phyloP scores from a whole-genome alignment of 2,329 filamentous ascomycete genomes.

The Colletotrichum sp. region DNA sequence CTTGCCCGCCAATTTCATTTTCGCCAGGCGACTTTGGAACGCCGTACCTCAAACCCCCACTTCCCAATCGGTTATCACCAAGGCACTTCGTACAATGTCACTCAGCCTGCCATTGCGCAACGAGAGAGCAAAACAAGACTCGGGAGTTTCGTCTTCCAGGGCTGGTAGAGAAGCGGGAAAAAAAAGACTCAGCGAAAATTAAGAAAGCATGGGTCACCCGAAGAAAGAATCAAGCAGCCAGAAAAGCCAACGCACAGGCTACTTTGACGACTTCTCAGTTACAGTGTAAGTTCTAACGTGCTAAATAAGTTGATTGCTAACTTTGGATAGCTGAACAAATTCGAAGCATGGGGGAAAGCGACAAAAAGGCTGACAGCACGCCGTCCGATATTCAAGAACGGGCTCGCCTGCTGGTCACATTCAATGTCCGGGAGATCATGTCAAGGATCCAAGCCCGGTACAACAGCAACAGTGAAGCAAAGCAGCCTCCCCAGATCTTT shows the following conservation, averaged over 20 bases:
- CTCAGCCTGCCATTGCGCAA: background rate
- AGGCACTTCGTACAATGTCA: background rate
- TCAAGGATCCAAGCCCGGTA: background rate
- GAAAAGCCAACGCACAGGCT: background rate
- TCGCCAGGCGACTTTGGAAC: background rate
- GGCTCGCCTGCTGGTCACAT: background rate
- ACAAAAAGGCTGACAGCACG: background rate
- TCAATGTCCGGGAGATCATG: background rate
- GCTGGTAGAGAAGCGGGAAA: background rate
- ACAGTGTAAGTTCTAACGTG: background rate
- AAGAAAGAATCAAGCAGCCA: background rate
- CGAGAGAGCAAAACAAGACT: background rate
- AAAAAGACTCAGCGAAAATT: background rate
- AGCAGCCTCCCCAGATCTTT: background rate
- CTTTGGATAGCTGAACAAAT: background rate
- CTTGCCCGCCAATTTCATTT: background rate
- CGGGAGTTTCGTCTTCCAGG: background rate
- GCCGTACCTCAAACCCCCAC: background rate
- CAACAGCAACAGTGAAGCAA: background rate
- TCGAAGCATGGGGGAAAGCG: background rate
- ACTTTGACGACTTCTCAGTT: background rate
- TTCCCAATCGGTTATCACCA: background rate
- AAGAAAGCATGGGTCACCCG: background rate
- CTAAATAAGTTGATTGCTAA: background rate
- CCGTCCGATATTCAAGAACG: background rate